Evolutionary conservation across 805 yeast species (phyloP), one percentile per base, ranked within the genome.

Genomic region (Suhomyces pyralidae): DNA sequence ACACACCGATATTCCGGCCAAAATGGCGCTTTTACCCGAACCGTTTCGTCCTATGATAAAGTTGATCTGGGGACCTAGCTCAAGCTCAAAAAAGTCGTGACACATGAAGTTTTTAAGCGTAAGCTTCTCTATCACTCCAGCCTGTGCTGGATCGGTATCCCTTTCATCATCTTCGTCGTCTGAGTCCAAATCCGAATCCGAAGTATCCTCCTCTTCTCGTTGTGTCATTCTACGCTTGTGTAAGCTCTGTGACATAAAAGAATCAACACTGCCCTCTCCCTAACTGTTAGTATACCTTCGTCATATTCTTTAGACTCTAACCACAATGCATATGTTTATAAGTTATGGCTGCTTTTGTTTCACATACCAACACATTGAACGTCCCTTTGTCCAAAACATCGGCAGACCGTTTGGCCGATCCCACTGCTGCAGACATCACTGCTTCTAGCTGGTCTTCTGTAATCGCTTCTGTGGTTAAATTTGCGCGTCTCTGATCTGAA

Each of bases 21-120:
- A 71, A 17, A 92, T 80, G 1, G 97, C 96, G 64, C 90, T 82
- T 64, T 92, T 92, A 28, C 98, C 98, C 38, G 92, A 84, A 2
- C 98, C 98, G 63, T 92, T 92, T 52, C 86, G 78, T 19, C 98
- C 98, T 40, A 89, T 86, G 52, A 92, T 89, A 63, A 92, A 88
- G 66, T 92, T 92, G 59, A 92, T 77, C 50, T 85, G 82, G 0
- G 93, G 91, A 1, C 94, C 94, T 30, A 92, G 77, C 3, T 78
- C 80, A 7, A 94, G 70, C 51, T 83, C 84, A 61, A 94, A 89
- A 51, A 88, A 82, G 46, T 83, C 86, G 64, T 94, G 99, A 58
- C 96, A 90, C 97, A 90, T 90, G 66, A 90, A 90, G 70, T 90
- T 90, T 54, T 80, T 78, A 43, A 92, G 70, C 22, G 77, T 77